phyloP scores from a whole-genome alignment of 2,329 filamentous ascomycete species.

The Pseudogymnoascus destructans region DNA sequence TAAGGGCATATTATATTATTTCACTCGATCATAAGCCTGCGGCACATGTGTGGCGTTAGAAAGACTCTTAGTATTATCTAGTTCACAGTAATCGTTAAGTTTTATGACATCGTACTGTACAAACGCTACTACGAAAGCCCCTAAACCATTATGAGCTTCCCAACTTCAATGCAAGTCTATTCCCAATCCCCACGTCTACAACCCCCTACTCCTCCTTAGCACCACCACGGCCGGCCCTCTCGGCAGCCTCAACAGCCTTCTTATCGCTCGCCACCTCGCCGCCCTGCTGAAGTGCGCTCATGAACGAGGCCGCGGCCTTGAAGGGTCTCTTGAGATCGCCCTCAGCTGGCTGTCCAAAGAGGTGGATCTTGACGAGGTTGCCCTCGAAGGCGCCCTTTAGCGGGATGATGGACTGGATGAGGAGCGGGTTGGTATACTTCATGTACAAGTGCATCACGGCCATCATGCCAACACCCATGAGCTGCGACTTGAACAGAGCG shows the following conservation, averaged over 20 bases:
- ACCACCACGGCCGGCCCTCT: conserved; percentile 60
- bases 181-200: background rate
- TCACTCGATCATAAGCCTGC: background rate
- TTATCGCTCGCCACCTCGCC: conserved; percentile 68
- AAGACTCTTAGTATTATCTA: background rate
- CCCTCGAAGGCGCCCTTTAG: conserved; percentile 90
- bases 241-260: conserved; percentile 69
- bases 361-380: conserved; percentile 91
- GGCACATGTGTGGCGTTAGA: background rate
- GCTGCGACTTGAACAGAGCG: conserved; percentile 72
- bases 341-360: conserved; percentile 72
- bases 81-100: background rate
- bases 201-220: conserved; percentile 53
- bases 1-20: background rate
- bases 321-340: conserved; percentile 93
- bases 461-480: conserved; percentile 98
- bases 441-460: conserved; percentile 97
- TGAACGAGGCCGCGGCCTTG: conserved; percentile 74
- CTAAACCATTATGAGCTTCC: background rate
- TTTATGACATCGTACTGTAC: conserved; percentile 7
- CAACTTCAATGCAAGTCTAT: background rate
- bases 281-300: conserved; percentile 60
- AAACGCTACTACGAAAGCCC: background rate
- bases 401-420: conserved; percentile 97
- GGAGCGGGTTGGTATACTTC: conserved; percentile 97